phyloP scores from a whole-genome alignment of 495 filamentous ascomycete species.

The Lichina pygmaea region DNA sequence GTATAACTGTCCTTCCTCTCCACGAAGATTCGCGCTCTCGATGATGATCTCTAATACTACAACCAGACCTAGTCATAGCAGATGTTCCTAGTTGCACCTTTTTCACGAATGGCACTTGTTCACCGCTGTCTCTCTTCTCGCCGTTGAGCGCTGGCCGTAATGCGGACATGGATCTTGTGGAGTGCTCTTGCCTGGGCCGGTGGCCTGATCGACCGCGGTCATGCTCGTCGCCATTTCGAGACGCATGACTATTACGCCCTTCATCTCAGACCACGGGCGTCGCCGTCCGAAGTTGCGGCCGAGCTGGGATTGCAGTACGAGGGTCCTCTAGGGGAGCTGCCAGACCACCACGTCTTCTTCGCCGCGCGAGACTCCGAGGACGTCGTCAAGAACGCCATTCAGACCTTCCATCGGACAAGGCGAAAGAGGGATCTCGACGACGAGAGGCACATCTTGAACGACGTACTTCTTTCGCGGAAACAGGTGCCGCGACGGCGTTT shows the following conservation, averaged over 20 bases:
- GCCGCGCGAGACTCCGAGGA: conserved; percentile 34
- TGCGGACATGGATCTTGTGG: neutral
- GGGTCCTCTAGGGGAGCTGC: conserved; percentile 54
- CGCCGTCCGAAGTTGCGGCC: conserved; percentile 45
- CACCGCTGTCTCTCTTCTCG: neutral
- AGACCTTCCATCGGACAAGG: conserved; percentile 27
- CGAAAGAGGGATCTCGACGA: conserved; percentile 27
- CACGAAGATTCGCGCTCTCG: no score
- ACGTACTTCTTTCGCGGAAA: conserved; percentile 58
- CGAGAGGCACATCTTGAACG: conserved; percentile 29
- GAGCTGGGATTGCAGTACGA: conserved; percentile 57
- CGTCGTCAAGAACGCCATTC: conserved; percentile 26
- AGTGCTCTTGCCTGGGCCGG: neutral
- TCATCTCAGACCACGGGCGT: conserved; percentile 36
- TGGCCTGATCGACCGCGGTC: neutral
- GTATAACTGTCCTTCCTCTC: no score
- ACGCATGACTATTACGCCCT: conserved; percentile 77
- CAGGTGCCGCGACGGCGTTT: conserved; percentile 45
- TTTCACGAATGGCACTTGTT: neutral
- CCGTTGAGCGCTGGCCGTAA: neutral
- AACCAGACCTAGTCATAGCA: no score
- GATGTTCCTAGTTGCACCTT: neutral
- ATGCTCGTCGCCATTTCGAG: conserved; percentile 24
- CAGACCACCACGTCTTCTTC: conserved; percentile 67
- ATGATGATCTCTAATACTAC: no score